phyloP scores from a whole-genome alignment of 2,329 filamentous ascomycete species.

The Sporothrix variecibatus region DNA sequence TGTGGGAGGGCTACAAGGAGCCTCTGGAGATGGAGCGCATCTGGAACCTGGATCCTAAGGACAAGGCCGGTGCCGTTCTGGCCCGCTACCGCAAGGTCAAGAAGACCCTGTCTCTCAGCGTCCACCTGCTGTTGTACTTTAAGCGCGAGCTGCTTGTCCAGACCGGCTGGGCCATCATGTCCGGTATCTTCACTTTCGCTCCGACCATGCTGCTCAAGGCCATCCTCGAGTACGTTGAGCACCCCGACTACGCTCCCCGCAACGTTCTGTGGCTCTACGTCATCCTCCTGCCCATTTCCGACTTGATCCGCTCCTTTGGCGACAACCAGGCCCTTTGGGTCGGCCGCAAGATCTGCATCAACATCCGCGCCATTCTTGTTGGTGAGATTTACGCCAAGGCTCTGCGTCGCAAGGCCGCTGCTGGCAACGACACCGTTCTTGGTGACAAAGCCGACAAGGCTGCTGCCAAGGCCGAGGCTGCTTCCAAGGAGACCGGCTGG shows the following conservation, averaged over 20 bases:
- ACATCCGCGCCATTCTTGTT: slow-evolving; percentile 89
- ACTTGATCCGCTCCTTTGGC: slow-evolving; percentile 76
- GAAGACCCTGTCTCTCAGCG: slow-evolving; percentile 75
- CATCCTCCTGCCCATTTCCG: slow-evolving; percentile 81
- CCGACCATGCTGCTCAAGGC: slow-evolving; percentile 88
- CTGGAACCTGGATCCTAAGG: slow-evolving; percentile 86
- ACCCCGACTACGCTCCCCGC: slow-evolving; percentile 69
- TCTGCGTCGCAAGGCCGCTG: slow-evolving; percentile 82
- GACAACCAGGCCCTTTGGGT: slow-evolving; percentile 90
- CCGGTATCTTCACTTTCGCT: slow-evolving; percentile 82
- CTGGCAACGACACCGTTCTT: slow-evolving; percentile 72
- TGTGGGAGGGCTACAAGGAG: slow-evolving; percentile 85
- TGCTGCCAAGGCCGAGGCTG: slow-evolving; percentile 41
- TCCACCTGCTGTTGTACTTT: slow-evolving; percentile 85
- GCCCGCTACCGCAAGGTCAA: slow-evolving; percentile 82
- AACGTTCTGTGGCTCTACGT: slow-evolving; percentile 97
- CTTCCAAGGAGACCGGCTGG: slow-evolving; percentile 37
- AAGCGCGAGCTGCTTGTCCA: slow-evolving; percentile 74
- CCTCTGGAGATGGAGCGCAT: slow-evolving; percentile 81
- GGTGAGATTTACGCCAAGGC: slow-evolving; percentile 98
- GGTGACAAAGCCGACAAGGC: slow-evolving; percentile 57
- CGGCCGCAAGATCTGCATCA: slow-evolving; percentile 90
- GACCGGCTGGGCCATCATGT: slow-evolving; percentile 75
- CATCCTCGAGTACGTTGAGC: slow-evolving; percentile 92
- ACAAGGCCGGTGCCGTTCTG: slow-evolving; percentile 82